These are phyloP conservation scores for Pseudogymnoascus sp. DNA, from an alignment of 2,329 filamentous ascomycete genomes.

Conservation along the genomic window DNA sequence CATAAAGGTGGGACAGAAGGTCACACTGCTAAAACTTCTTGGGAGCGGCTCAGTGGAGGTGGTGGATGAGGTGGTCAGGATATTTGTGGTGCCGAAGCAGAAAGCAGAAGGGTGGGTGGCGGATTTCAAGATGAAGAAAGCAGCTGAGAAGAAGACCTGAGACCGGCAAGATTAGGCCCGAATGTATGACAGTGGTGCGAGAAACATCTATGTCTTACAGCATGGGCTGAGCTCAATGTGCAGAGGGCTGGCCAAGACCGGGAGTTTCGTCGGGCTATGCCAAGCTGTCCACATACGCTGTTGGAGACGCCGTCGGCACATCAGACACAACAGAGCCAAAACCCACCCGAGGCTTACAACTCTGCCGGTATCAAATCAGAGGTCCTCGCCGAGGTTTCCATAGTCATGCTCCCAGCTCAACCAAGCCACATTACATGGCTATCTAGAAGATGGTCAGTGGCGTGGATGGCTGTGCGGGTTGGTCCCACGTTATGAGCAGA, in stretches of 20 bases:
- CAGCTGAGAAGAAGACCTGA: constrained; percentile 33
- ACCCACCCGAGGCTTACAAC: too few species aligned
- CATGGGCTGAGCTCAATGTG: neutral
- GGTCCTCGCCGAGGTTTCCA: neutral
- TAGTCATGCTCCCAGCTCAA: neutral
- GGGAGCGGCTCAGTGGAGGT: constrained; percentile 73
- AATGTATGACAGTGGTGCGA: neutral
- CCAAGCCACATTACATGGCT: neutral
- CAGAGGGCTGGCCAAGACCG: neutral
- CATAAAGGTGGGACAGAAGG: constrained; percentile 83
- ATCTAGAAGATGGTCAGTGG: neutral
- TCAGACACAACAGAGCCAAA: neutral
- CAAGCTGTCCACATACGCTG: neutral
- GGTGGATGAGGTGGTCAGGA: constrained; percentile 73
- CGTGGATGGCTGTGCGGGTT: neutral
- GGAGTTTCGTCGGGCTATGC: neutral
- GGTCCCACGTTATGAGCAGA: neutral
- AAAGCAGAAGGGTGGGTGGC: constrained; percentile 69
- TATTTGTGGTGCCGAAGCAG: constrained; percentile 71
- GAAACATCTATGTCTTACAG: neutral
- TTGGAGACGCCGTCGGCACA: neutral
- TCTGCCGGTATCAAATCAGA: neutral
- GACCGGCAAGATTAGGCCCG: neutral
- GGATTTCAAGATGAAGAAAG: constrained; percentile 74
- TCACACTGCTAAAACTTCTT: constrained; percentile 67